Percentiles rank a stretch among this genome's conserved stretches.
Conservation (phyloP, 306 rosid species). For the Trichosanthes truncata region DNA sequence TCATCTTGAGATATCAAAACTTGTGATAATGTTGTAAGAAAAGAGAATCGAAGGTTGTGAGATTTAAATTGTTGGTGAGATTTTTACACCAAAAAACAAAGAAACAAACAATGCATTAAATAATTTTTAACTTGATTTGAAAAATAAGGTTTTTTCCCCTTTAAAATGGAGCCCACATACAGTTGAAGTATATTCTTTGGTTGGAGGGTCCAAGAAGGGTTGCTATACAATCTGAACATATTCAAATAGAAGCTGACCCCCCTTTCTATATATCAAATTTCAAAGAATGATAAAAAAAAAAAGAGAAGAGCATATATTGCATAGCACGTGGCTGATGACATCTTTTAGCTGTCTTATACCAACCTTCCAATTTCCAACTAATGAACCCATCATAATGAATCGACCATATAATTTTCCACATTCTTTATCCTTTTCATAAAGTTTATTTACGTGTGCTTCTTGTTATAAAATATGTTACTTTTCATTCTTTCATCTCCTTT, state of each 20-base stretch:
- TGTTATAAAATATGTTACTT: neutral
- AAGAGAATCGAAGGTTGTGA: neutral
- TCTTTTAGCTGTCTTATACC: constrained; percentile 9
- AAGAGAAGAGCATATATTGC: constrained; percentile 1
- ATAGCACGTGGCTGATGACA: constrained; percentile 49
- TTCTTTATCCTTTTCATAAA: neutral
- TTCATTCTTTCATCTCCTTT: neutral
- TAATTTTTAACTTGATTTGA: neutral
- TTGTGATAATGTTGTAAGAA: neutral
- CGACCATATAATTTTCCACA: neutral
- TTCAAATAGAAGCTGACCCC: neutral
- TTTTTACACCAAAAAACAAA: neutral
- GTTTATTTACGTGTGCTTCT: neutral
- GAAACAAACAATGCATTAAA: neutral
- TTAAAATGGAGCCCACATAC: neutral
- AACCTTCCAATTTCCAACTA: constrained; percentile 6
- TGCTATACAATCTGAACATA: constrained; percentile 1
- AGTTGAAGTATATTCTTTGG: constrained; percentile 6
- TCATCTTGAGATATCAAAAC: too few relatives aligned
- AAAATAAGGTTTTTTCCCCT: neutral
- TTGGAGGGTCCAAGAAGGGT: neutral
- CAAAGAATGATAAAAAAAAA: neutral
- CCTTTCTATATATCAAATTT: neutral
- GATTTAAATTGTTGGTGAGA: neutral
- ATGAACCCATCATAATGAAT: neutral